A percentile compares a stretch with the other conserved stretches of the same genome.
Evolutionary conservation across 208 protist species (phyloP).

Genomic region (Strigomonas galati): DNA sequence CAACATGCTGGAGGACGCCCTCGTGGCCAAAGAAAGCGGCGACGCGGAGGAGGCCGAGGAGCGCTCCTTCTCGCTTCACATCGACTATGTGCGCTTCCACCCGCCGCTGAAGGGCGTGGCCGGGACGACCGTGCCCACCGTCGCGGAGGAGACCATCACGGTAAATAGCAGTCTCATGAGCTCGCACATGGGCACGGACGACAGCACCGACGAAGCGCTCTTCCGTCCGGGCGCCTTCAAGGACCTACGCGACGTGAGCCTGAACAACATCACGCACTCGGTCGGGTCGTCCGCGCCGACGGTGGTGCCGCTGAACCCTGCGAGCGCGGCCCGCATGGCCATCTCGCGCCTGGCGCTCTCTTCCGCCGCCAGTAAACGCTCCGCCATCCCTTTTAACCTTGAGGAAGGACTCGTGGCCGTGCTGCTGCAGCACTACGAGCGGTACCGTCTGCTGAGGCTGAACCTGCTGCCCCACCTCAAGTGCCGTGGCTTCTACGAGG

Average conservation of each 20-base stretch:
- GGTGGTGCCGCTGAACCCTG: not conserved
- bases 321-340: slow-evolving; percentile 2
- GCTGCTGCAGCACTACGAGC: slow-evolving; percentile 75
- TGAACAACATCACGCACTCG: not conserved
- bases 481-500: slow-evolving; percentile 54
- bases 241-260: not conserved
- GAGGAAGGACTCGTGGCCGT: slow-evolving; percentile 52
- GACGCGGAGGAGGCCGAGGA: not conserved
- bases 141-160: not conserved
- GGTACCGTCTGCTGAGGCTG: slow-evolving; percentile 68
- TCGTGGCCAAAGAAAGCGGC: not conserved
- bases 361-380: slow-evolving; percentile 20
- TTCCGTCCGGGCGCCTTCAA: not conserved
- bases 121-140: not conserved
- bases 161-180: not conserved
- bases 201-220: not conserved
- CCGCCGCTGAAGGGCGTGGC: slow-evolving; percentile 19
- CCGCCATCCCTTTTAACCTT: slow-evolving; percentile 40
- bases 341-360: slow-evolving; percentile 22
- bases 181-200: not conserved
- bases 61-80: slow-evolving; percentile 57
- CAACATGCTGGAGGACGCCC: slow-evolving; percentile 5
- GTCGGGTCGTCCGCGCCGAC: not conserved
- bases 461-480: slow-evolving; percentile 65
- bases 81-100: slow-evolving; percentile 75